Evolutionary conservation across 805 yeast species (phyloP).

Genomic region (Candida chilensis): DNA sequence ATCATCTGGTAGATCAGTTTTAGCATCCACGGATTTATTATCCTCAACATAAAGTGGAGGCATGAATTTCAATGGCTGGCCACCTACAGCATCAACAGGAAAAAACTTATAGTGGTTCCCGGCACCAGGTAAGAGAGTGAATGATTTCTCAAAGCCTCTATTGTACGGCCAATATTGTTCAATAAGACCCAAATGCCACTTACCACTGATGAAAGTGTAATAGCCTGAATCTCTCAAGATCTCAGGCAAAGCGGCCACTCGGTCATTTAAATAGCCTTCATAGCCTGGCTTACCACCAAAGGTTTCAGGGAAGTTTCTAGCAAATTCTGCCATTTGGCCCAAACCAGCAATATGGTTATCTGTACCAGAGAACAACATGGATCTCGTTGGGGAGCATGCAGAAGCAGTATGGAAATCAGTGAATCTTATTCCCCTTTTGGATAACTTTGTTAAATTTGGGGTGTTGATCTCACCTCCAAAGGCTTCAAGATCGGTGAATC

Average conservation of each 20-base stretch:
- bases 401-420: conserved; percentile 57
- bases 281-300: conserved; percentile 41
- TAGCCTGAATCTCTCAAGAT: conserved; percentile 38
- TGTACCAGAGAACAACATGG: conserved; percentile 52
- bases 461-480: conserved; percentile 54
- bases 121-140: conserved; percentile 44
- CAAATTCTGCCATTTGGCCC: conserved; percentile 48
- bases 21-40: conserved; percentile 23
- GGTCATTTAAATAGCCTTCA: conserved; percentile 42
- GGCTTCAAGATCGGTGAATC: conserved; percentile 44
- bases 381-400: conserved; percentile 58
- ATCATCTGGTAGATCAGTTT: conserved; percentile 31
- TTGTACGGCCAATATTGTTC: conserved; percentile 38
- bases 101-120: conserved; percentile 46
- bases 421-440: conserved; percentile 35
- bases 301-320: conserved; percentile 21
- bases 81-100: conserved; percentile 17
- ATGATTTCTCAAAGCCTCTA: conserved; percentile 42
- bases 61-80: conserved; percentile 19
- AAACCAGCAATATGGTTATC: conserved; percentile 55
- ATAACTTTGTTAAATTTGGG: conserved; percentile 38
- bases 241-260: conserved; percentile 46
- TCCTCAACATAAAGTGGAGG: conserved; percentile 30
- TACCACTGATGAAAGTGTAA: conserved; percentile 44
- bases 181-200: conserved; percentile 50